Evolutionary conservation across 306 rosid species (phyloP).

Genomic region (Rosa lucieae): DNA sequence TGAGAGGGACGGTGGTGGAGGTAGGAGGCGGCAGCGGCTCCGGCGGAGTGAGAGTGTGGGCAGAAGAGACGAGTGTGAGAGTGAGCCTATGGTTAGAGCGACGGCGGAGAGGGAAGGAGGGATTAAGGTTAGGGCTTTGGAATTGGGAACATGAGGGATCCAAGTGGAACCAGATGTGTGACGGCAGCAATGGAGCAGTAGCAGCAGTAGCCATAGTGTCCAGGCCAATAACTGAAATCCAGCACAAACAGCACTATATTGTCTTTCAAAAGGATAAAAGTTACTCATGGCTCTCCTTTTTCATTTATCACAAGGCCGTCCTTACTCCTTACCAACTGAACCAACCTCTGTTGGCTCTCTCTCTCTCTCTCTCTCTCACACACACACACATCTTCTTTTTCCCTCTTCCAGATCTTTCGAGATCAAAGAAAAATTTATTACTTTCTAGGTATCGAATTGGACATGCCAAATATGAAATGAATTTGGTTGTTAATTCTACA

Average conservation of each 20-base stretch:
- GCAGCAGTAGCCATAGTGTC: not conserved
- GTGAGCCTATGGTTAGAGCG: not conserved
- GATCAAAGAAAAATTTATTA: too few relatives aligned
- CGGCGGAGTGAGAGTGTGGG: not conserved
- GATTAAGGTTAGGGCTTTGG: not conserved
- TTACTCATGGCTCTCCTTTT: too few relatives aligned
- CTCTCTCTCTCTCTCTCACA: too few relatives aligned
- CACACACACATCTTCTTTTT: too few relatives aligned
- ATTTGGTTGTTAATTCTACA: too few relatives aligned
- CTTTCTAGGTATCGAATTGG: too few relatives aligned
- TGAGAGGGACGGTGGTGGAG: not conserved
- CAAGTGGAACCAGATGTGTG: not conserved
- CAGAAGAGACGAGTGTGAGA: not conserved
- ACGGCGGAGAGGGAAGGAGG: not conserved
- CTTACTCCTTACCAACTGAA: too few relatives aligned
- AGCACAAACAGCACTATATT: not conserved
- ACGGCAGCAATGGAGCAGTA: not conserved
- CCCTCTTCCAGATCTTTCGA: too few relatives aligned
- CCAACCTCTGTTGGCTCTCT: too few relatives aligned
- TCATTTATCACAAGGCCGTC: too few relatives aligned
- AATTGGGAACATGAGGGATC: not conserved
- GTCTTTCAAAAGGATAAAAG: too few relatives aligned
- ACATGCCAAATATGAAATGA: too few relatives aligned
- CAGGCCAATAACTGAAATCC: not conserved
- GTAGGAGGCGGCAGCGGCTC: constrained; percentile 12